Evolutionary conservation across 345 rosid genomes (phyloP).

Genomic region (Capsella bursapastoris): DNA sequence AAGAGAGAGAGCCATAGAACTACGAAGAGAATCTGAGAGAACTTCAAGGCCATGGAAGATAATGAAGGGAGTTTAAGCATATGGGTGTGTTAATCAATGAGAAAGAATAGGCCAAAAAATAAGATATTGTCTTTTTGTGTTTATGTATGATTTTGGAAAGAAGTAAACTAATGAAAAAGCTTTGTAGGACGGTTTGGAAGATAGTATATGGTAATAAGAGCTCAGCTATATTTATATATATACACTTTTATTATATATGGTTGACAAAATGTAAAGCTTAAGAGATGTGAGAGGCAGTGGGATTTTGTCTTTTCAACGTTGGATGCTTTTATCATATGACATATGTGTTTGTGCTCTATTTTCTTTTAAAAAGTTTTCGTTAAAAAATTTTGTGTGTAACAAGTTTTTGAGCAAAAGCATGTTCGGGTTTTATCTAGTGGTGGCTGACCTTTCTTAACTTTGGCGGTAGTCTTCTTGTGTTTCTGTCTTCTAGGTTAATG

Average conservation of each 20-base stretch:
- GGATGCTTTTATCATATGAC: slow-evolving; percentile 29
- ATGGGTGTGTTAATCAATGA: slow-evolving; percentile 11
- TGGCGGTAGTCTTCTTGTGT: not conserved
- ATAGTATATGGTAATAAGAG: slow-evolving; percentile 7
- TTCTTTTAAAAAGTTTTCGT: not conserved
- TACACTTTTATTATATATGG: not conserved
- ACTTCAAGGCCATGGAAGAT: slow-evolving; percentile 57
- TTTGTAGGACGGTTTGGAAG: slow-evolving; percentile 34
- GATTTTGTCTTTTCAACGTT: slow-evolving; percentile 44
- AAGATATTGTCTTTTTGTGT: slow-evolving; percentile 5
- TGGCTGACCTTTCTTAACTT: not conserved
- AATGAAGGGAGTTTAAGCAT: slow-evolving; percentile 28
- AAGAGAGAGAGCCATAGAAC: slow-evolving; percentile 62
- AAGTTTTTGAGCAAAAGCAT: not conserved
- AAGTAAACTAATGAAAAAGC: not conserved
- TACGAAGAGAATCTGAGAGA: slow-evolving; percentile 48
- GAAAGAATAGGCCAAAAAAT: slow-evolving; percentile 22
- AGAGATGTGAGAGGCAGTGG: slow-evolving; percentile 38
- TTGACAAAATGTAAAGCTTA: slow-evolving; percentile 46
- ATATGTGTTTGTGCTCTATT: slow-evolving; percentile 27
- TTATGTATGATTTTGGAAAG: slow-evolving; percentile 3
- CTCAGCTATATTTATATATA: slow-evolving; percentile 22
- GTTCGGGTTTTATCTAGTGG: not conserved
- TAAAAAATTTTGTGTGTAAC: not conserved
- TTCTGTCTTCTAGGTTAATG: not conserved